Conservation (phyloP, 164 flowering plant species). For the Magnolia officinalis region DNA sequence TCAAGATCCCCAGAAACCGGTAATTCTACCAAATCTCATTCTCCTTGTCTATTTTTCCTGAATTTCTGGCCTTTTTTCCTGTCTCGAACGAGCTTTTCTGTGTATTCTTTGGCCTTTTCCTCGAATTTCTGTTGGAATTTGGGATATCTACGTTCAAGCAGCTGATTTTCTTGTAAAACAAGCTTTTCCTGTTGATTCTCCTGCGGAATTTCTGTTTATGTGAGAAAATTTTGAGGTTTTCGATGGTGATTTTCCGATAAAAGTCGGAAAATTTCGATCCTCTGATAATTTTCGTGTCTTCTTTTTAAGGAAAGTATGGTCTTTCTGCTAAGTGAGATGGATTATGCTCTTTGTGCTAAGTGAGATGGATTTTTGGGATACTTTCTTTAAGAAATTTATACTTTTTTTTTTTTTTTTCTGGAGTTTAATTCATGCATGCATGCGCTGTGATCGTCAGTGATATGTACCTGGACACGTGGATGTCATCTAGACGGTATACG, state of each 20-base stretch:
- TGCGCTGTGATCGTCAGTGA: not conserved
- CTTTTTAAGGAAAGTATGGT: not conserved
- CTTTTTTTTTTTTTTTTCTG: too few species aligned
- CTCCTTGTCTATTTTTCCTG: not conserved
- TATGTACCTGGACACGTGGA: too few species aligned
- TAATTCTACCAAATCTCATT: slow-evolving; percentile 1
- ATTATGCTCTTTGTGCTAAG: not conserved
- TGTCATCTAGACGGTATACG: too few species aligned
- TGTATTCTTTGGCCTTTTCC: not conserved
- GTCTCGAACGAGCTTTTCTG: not conserved
- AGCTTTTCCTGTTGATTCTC: not conserved
- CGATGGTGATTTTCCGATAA: not conserved
- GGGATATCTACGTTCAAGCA: not conserved
- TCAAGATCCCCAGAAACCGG: slow-evolving; percentile 3
- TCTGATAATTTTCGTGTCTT: not conserved
- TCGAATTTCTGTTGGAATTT: not conserved
- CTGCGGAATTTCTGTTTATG: not conserved
- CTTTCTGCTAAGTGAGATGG: not conserved
- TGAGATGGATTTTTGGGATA: not conserved
- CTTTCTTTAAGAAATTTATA: not conserved
- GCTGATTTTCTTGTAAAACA: not conserved
- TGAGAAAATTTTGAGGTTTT: not conserved
- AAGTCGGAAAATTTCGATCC: not conserved
- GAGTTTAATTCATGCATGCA: not conserved
- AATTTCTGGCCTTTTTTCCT: not conserved